A percentile compares a stretch with the other conserved stretches of the same genome.
Conservation (phyloP, 176 grass and related monocot species). For the Stipa capillata region DNA sequence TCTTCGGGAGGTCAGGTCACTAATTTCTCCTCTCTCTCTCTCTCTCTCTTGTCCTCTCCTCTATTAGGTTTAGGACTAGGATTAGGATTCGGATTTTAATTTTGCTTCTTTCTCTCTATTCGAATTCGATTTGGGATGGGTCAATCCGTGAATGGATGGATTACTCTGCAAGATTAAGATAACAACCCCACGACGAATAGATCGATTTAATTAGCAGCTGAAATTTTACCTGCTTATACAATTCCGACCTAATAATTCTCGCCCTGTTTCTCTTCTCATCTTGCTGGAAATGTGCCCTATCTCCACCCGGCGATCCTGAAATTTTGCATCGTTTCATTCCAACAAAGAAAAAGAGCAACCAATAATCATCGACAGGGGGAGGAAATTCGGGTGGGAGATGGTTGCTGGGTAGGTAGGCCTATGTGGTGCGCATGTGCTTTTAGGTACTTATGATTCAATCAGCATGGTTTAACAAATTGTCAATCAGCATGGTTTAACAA, state of each 20-base stretch:
- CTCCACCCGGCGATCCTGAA: neutral
- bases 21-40: neutral
- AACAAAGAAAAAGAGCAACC: neutral
- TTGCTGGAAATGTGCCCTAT: neutral
- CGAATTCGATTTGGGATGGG: neutral
- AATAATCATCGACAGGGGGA: neutral
- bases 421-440: neutral
- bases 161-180: neutral
- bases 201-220: neutral
- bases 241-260: neutral
- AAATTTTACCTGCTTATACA: neutral
- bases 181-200: neutral
- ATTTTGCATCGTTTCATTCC: neutral
- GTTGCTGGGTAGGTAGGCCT: neutral
- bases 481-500: neutral
- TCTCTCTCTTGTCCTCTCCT: neutral
- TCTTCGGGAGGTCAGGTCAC: no score
- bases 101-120: neutral
- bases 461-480: neutral
- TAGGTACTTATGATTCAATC: neutral
- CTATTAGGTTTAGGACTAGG: neutral
- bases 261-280: neutral
- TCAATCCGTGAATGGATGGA: neutral
- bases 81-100: neutral
- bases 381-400: neutral